A percentile compares a stretch with the other conserved stretches of the same genome.
These are phyloP conservation scores for Balamuthia mandrillaris DNA, from an alignment of 208 protist genomes.

Conservation along the genomic window DNA sequence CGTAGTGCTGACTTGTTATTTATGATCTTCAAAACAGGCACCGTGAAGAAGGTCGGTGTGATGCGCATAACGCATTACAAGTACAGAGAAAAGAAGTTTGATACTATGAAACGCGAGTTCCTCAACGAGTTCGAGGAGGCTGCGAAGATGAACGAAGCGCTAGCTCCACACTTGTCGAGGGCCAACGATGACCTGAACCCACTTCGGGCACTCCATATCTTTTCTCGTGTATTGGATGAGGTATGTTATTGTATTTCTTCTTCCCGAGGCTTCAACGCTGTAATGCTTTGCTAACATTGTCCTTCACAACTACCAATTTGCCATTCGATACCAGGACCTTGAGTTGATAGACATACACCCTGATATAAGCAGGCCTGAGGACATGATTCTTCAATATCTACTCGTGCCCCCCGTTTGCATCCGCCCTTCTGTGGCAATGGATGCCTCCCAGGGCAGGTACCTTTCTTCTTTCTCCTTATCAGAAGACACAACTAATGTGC, in stretches of 20 bases:
- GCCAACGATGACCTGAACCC: conserved; percentile 90
- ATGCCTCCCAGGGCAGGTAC: not conserved
- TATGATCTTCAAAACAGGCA: too few species aligned
- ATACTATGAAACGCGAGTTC: not conserved
- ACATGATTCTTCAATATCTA: conserved; percentile 88
- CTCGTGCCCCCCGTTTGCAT: conserved; percentile 95
- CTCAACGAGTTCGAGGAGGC: conserved; percentile 52
- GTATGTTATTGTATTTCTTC: not conserved
- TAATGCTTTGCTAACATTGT: not conserved
- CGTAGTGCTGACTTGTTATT: too few species aligned
- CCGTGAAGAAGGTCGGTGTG: conserved; percentile 75
- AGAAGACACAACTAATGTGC: conserved; percentile 32
- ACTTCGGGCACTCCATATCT: conserved; percentile 81
- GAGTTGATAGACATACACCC: conserved; percentile 88
- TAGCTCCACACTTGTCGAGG: conserved; percentile 50
- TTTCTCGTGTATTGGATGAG: conserved; percentile 82
- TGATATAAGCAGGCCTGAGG: conserved; percentile 73
- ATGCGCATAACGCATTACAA: conserved; percentile 75
- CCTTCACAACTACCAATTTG: not conserved
- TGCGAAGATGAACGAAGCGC: conserved; percentile 27
- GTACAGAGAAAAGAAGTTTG: not conserved
- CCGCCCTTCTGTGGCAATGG: conserved; percentile 87
- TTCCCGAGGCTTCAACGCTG: too few species aligned
- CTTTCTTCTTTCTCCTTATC: conserved; percentile 24
- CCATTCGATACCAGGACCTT: conserved; percentile 70